These are phyloP conservation scores for Naegleria fowleri DNA, from an alignment of 208 protist genomes.

Conservation along the genomic window DNA sequence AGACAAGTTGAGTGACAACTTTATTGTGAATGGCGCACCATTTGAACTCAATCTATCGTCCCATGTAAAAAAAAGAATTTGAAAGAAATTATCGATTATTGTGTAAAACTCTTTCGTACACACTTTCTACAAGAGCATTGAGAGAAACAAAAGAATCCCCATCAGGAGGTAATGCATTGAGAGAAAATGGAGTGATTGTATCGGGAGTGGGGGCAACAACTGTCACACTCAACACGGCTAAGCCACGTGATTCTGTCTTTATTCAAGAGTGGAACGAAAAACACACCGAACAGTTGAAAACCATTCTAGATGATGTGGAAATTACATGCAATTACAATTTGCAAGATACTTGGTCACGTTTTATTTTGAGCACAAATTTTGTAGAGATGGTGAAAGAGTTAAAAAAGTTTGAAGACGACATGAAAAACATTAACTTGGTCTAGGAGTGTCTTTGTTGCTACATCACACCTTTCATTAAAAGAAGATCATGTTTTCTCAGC, in stretches of 20 bases:
- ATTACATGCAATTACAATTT: not conserved
- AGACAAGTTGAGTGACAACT: not conserved
- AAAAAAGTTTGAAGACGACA: not conserved
- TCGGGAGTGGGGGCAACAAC: too few relatives aligned
- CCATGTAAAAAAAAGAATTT: not conserved
- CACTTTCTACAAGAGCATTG: too few relatives aligned
- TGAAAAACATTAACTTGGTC: not conserved
- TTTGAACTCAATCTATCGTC: not conserved
- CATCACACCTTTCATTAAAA: not conserved
- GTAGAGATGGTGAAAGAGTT: not conserved
- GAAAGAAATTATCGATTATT: not conserved
- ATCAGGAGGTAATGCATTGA: too few relatives aligned
- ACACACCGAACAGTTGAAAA: not conserved
- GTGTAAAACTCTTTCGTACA: too few relatives aligned
- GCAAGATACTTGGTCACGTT: not conserved
- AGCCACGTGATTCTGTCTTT: not conserved
- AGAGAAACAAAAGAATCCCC: too few relatives aligned
- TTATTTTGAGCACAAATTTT: not conserved
- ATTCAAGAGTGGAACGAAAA: not conserved
- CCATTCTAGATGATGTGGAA: not conserved
- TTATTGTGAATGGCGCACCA: not conserved
- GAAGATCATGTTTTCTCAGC: too few relatives aligned
- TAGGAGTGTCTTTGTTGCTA: too few relatives aligned
- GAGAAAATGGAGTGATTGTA: too few relatives aligned
- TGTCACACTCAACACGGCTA: not conserved